Base-by-base conservation (phyloP, 148 eudicot species). In the Spergularia bocconei region DNA sequence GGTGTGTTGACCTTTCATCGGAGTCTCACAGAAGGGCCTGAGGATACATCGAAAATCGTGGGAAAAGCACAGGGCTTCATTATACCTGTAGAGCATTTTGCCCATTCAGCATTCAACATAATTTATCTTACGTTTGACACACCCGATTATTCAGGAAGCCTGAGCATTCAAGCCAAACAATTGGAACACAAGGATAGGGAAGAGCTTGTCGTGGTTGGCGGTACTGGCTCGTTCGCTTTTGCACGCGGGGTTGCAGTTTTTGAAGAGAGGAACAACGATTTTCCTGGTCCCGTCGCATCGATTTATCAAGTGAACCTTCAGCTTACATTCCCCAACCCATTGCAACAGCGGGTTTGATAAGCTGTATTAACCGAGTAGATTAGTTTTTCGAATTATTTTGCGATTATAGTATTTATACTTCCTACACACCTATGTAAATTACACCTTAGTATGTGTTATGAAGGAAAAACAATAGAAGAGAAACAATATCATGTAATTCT, bases 21-120 rank as follows among this genome's bases (percentile, higher is more conserved):
- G 62, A 75, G 56, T 7, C 85, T 92, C 44, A 87, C 96, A 0
- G 86, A 81, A 65, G 96, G 96, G 1, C 98, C 96, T 0, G 85
- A 87, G 17, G 86, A 73, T 79, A 85, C 89, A 1, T 88, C 98
- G 38, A 69, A 72, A 17, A 80, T 81, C 1, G 84, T 90, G 9
- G 98, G 98, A 9, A 86, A 74, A 62, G 98, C 93, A 10, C 95
- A 90, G 75, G 97, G 95, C 7, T 92, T 90, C 79, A 86, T 90
- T 33, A 87, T 92, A 41, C 98, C 98, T 0, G 79, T 81, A 19
- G 82, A 90, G 65, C 75, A 84, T 2, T 90, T 92, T 63, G 90
- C 90, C 2, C 79, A 82, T 52, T 92, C 98, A 4, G 87, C 83
- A 4, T 92, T 88, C 74, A 90, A 90, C 44, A 71, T 92, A 20